These are phyloP conservation scores for Sugiyamaella xylanicola DNA, from an alignment of 1,139 yeast species.

Conservation along the genomic window DNA sequence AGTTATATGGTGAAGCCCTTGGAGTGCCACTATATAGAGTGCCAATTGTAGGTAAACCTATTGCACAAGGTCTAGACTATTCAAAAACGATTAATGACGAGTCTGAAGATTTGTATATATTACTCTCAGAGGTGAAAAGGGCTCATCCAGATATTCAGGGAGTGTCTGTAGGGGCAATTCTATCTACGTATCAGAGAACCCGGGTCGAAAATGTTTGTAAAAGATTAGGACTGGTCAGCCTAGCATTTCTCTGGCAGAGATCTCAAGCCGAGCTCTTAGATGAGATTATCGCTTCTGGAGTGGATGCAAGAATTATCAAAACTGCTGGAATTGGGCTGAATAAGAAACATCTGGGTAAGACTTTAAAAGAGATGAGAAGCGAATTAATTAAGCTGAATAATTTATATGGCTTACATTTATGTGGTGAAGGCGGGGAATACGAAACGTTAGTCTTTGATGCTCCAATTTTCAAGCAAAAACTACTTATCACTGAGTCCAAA, in stretches of 20 bases:
- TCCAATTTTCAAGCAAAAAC: slow-evolving; percentile 67
- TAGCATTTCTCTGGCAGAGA: slow-evolving; percentile 89
- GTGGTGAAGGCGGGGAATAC: slow-evolving; percentile 99
- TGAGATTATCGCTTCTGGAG: slow-evolving; percentile 71
- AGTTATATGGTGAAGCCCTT: slow-evolving; percentile 65
- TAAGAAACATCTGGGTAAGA: slow-evolving; percentile 64
- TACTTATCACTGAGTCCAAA: slow-evolving; percentile 50
- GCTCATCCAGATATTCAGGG: slow-evolving; percentile 76
- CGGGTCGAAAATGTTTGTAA: slow-evolving; percentile 90
- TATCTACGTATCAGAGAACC: slow-evolving; percentile 90
- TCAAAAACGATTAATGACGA: slow-evolving; percentile 67
- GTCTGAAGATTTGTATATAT: slow-evolving; percentile 70
- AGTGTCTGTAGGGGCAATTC: slow-evolving; percentile 93
- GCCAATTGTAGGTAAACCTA: slow-evolving; percentile 63
- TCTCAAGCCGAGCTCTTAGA: slow-evolving; percentile 74
- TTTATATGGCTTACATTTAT: slow-evolving; percentile 80
- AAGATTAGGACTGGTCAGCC: slow-evolving; percentile 64
- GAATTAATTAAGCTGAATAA: slow-evolving; percentile 59
- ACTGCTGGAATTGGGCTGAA: slow-evolving; percentile 90
- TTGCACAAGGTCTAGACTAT: slow-evolving; percentile 71
- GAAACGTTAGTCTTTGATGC: slow-evolving; percentile 91
- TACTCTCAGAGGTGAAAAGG: slow-evolving; percentile 52
- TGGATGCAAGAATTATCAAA: slow-evolving; percentile 86
- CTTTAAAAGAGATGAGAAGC: slow-evolving; percentile 63
- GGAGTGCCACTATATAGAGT: slow-evolving; percentile 79